Evolutionary conservation across 352 stramenopile species (phyloP).

Genomic region (Albugo candida): DNA sequence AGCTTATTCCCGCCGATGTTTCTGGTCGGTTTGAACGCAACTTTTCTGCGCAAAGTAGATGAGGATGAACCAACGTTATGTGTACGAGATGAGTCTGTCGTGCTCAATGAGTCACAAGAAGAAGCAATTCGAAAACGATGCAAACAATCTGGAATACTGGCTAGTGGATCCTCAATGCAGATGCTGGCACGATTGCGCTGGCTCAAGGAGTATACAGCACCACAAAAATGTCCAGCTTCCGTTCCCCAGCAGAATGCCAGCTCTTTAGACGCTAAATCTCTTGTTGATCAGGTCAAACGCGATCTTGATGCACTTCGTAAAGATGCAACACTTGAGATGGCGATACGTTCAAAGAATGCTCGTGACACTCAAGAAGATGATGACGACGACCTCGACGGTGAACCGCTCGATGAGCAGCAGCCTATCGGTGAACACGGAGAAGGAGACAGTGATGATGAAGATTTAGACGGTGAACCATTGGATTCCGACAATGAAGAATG

Average conservation of each 20-base stretch:
- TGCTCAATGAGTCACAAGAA: constrained; percentile 17
- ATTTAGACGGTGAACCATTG: constrained; percentile 12
- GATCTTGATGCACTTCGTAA: constrained; percentile 24
- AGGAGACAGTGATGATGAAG: constrained; percentile 1
- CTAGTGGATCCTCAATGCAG: constrained; percentile 19
- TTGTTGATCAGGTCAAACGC: constrained; percentile 8
- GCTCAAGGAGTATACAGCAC: constrained; percentile 50
- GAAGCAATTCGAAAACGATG: constrained; percentile 48
- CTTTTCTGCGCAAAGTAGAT: constrained; percentile 53
- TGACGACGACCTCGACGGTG: constrained; percentile 16
- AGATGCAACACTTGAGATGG: constrained; percentile 12
- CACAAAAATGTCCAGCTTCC: constrained; percentile 5
- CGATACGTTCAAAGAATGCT: constrained; percentile 6
- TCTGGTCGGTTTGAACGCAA: constrained; percentile 60
- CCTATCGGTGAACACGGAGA: background rate
- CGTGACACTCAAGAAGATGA: constrained; percentile 4
- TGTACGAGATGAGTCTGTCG: background rate
- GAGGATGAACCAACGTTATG: constrained; percentile 10
- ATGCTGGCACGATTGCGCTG: constrained; percentile 32
- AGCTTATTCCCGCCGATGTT: constrained; percentile 56
- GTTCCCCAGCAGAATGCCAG: background rate
- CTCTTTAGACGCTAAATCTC: constrained; percentile 1
- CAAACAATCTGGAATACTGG: constrained; percentile 34
- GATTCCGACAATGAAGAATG: constrained; percentile 10
- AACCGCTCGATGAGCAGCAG: constrained; percentile 10